A percentile compares a stretch with the other conserved stretches of the same genome.
Conservation (phyloP, 2,329 filamentous ascomycete species). For the Ceratocystis colombiana region DNA sequence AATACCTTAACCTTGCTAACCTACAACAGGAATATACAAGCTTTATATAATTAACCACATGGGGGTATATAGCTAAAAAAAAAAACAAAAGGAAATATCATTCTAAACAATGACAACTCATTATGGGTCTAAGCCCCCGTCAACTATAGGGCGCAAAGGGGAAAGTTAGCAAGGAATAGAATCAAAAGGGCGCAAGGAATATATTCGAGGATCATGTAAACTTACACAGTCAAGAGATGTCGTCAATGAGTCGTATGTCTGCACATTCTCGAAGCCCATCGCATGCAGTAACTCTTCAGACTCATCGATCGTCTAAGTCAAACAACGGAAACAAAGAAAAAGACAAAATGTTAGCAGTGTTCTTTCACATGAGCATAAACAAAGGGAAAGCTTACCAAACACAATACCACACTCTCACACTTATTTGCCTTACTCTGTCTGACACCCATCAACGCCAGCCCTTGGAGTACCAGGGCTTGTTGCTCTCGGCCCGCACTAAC, state of each 20-base stretch:
- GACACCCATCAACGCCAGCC: slow-evolving; percentile 68
- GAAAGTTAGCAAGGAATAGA: background rate
- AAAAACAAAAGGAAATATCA: too few species aligned
- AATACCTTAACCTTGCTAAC: too few species aligned
- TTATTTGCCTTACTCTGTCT: slow-evolving; percentile 73
- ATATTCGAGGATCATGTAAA: background rate
- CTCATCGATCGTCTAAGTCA: background rate
- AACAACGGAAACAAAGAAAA: background rate
- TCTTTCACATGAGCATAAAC: background rate
- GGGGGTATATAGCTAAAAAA: too few species aligned
- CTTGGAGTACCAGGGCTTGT: slow-evolving; percentile 60
- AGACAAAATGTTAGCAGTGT: background rate
- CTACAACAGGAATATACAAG: too few species aligned
- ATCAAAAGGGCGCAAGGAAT: background rate
- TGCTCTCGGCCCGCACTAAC: slow-evolving; percentile 56
- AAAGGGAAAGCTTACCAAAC: slow-evolving; percentile 54
- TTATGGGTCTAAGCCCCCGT: background rate
- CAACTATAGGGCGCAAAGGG: background rate
- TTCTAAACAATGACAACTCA: too few species aligned
- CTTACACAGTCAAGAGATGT: slow-evolving; percentile 5
- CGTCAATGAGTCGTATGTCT: background rate
- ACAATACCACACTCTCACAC: slow-evolving; percentile 60
- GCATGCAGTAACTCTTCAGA: slow-evolving; percentile 7
- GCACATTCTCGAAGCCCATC: slow-evolving; percentile 2
- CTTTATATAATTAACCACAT: too few species aligned